A percentile compares a stretch with the other conserved stretches of the same genome.
These are phyloP conservation scores for Waltergamsia citrina DNA, from an alignment of 2,329 filamentous ascomycete genomes.

Conservation along the genomic window DNA sequence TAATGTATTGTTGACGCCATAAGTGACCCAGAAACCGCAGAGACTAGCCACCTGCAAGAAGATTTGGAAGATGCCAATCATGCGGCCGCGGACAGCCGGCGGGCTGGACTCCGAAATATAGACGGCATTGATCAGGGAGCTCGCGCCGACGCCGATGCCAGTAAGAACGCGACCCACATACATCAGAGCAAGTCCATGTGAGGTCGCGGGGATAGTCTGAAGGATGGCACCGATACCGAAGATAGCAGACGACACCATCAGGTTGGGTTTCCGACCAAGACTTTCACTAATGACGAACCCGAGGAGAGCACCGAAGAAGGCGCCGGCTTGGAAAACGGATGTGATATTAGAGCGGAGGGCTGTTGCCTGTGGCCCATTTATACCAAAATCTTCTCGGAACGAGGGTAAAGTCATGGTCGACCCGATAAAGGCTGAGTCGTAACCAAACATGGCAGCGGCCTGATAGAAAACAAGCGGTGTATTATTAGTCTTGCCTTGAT, in stretches of 20 bases:
- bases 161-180: conserved; percentile 52
- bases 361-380: conserved; percentile 31
- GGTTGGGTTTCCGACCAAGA: too few relatives aligned
- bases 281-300: too few relatives aligned
- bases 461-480: too few relatives aligned
- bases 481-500: too few relatives aligned
- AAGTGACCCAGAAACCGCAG: conserved; percentile 59
- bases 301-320: conserved; percentile 79
- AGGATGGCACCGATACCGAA: too few relatives aligned
- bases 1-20: conserved; percentile 45
- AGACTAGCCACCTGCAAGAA: conserved; percentile 56
- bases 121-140: conserved; percentile 53
- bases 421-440: conserved; percentile 41
- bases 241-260: too few relatives aligned
- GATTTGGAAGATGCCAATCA: conserved; percentile 59
- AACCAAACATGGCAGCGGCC: conserved; percentile 39
- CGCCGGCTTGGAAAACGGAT: conserved; percentile 72
- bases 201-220: too few relatives aligned
- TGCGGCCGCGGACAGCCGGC: conserved; percentile 52
- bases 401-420: conserved; percentile 11
- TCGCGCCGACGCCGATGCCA: conserved; percentile 53
- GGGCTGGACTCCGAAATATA: conserved; percentile 53
- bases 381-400: conserved; percentile 51
- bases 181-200: too few relatives aligned
- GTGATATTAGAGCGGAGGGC: conserved; percentile 66